Conservation (phyloP, 768 basidiomycete genomes). For the Paxillus involutus region DNA sequence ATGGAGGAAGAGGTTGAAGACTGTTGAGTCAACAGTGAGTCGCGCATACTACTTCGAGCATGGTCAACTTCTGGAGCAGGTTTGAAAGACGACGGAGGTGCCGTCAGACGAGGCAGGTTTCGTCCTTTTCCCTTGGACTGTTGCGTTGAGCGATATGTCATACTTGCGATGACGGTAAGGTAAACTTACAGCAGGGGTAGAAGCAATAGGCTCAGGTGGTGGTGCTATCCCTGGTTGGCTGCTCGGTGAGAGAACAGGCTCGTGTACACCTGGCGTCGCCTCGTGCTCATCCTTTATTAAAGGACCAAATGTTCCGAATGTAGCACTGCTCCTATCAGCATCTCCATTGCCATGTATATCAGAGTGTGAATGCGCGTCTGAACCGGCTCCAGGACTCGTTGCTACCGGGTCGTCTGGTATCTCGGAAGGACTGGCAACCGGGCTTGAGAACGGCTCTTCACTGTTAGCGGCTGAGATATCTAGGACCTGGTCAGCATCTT, state of each 20-base stretch:
- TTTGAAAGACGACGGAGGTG: conserved; percentile 34
- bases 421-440: conserved; percentile 10
- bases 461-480: conserved; percentile 30
- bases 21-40: conserved; percentile 57
- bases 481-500: conserved; percentile 20
- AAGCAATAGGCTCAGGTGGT: conserved; percentile 11
- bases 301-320: conserved; percentile 27
- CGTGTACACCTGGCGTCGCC: not conserved
- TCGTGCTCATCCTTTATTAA: conserved; percentile 12
- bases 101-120: conserved; percentile 35
- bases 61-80: conserved; percentile 31
- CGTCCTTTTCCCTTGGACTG: conserved; percentile 37
- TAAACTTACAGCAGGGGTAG: conserved; percentile 21
- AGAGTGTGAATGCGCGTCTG: conserved; percentile 9
- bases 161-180: conserved; percentile 6
- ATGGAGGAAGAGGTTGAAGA: conserved; percentile 74
- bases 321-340: conserved; percentile 24
- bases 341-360: conserved; percentile 9
- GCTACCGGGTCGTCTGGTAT: conserved; percentile 5
- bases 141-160: conserved; percentile 13
- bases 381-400: conserved; percentile 13
- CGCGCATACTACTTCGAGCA: conserved; percentile 55
- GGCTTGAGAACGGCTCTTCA: conserved; percentile 1
- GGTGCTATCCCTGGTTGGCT: conserved; percentile 12
- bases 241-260: conserved; percentile 1